Percentiles rank a stretch among this genome's conserved stretches.
These are phyloP conservation scores for Lathyrus aphaca DNA, from an alignment of 306 rosid species.

Conservation along the genomic window DNA sequence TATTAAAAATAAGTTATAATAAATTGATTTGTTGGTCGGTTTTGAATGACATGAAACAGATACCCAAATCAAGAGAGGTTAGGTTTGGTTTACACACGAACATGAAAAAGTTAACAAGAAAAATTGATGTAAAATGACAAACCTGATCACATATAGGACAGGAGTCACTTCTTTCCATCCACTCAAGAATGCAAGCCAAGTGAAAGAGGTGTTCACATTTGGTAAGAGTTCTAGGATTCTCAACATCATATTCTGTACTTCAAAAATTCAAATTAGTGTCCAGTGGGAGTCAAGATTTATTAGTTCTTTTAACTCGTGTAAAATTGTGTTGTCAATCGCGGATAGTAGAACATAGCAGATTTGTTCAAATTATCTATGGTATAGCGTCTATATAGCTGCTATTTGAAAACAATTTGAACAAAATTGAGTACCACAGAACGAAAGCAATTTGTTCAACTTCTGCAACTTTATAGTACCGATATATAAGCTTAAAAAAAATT, in stretches of 20 bases:
- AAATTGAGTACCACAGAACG: not conserved
- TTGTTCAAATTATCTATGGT: not conserved
- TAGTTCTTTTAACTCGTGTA: slow-evolving; percentile 13
- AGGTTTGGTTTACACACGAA: not conserved
- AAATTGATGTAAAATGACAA: slow-evolving; percentile 34
- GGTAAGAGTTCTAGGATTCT: slow-evolving; percentile 62
- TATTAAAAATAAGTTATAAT: too few species aligned
- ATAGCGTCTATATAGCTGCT: not conserved
- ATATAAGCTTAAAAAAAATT: slow-evolving; percentile 6
- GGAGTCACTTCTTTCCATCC: slow-evolving; percentile 76
- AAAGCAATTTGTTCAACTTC: not conserved
- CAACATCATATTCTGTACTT: slow-evolving; percentile 63
- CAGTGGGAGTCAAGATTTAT: not conserved
- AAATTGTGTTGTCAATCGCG: not conserved
- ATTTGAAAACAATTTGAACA: not conserved
- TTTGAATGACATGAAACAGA: not conserved
- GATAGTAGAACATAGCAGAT: not conserved
- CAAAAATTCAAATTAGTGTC: slow-evolving; percentile 22
- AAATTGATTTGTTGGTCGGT: not conserved
- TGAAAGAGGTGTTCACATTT: slow-evolving; percentile 79
- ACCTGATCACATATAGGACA: slow-evolving; percentile 89
- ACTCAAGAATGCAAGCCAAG: slow-evolving; percentile 77
- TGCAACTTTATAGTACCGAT: not conserved
- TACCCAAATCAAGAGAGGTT: not conserved
- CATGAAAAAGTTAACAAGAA: slow-evolving; percentile 16